Evolutionary conservation across 1,139 yeast species (phyloP), one percentile per base, ranked within the genome.

Genomic region (Candida dubliniensis): DNA sequence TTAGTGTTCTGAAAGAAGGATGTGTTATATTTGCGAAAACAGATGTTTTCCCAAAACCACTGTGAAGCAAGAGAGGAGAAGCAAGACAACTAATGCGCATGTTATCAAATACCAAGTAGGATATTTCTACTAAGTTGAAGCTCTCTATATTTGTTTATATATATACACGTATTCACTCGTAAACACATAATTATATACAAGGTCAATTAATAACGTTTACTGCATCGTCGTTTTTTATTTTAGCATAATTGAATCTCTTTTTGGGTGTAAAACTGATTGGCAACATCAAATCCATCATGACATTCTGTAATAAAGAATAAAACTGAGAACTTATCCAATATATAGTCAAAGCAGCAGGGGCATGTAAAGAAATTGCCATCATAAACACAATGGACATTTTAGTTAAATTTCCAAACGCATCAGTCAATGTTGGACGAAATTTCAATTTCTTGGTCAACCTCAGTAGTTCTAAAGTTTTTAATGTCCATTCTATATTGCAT

Each of bases 321-420:
- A 76, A 57, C 59, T 88, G 91, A 0, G 96, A 89, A 39, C 91
- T 81, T 29, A 88, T 73, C 98, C 98, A 91, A 63, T 89, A 91
- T 27, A 89, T 62, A 0, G 84, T 80, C 36, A 91, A 69, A 0
- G 95, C 90, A 18, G 83, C 71, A 0, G 97, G 96, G 0, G 96
- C 96, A 57, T 90, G 95, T 42, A 89, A 77, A 0, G 96, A 76
- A 10, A 89, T 74, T 5, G 91, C 91, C 86, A 89, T 88, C 66
- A 91, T 72, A 52, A 87, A 82, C 2, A 89, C 82, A 42, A 87
- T 81, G 24, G 93, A 82, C 56, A 88, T 74, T 56, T 96, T 71
- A 1, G 95, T 79, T 2, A 87, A 61, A 51, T 82, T 88, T 45
- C 84, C 74, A 42, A 73, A 63, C 14, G 79, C 79, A 58, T 76